Base-by-base conservation (phyloP, 352 stramenopile species). In the Globisporangium echinulatum region DNA sequence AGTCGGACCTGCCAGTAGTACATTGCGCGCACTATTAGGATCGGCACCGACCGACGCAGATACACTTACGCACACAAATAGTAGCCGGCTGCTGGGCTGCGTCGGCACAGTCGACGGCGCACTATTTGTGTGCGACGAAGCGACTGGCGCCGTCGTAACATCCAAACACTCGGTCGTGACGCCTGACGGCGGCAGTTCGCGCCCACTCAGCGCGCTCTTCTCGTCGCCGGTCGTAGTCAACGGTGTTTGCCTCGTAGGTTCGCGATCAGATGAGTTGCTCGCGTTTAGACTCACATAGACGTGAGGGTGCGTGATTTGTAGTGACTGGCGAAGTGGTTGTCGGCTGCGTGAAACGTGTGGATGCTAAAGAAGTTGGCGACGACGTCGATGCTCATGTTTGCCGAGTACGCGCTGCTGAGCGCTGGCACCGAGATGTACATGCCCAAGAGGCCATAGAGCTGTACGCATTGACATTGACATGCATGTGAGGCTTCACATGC, bases 341-440 rank as follows among this genome's bases (percentile, higher is more conserved):
- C 84, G 5, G 82, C 61, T 15, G 79, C 90, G 10, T 92, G 42
- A 63, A 90, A 62, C 53, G 91, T 79, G 52, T 93, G 82, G 40
- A 92, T 71, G 52, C 61, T 79, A 49, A 93, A 93, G 62, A 85
- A 93, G 54, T 76, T 76, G 52, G 79, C 76, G 19, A 93, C 69
- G 46, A 78, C 55, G 52, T 93, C 81, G 37, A 93, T 67, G 59
- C 67, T 83, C 56, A 93, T 58, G 62, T 69, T 70, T 54, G 70
- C 57, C 54, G 91, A 56, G 71, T 85, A 90, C 59, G 72, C 64
- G 25, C 70, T 75, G 55, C 82, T 63, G n/a, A 92, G 64, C 43
- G 75, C 76, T n/a, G 80, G 79, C 46, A 75, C 74, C 3, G 79
- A 88, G 43, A 92, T 92, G 79, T 89, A 92, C 74, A 92, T 89